Base-by-base conservation (phyloP, 345 rosid genomes). In the Passiflora organensis region DNA sequence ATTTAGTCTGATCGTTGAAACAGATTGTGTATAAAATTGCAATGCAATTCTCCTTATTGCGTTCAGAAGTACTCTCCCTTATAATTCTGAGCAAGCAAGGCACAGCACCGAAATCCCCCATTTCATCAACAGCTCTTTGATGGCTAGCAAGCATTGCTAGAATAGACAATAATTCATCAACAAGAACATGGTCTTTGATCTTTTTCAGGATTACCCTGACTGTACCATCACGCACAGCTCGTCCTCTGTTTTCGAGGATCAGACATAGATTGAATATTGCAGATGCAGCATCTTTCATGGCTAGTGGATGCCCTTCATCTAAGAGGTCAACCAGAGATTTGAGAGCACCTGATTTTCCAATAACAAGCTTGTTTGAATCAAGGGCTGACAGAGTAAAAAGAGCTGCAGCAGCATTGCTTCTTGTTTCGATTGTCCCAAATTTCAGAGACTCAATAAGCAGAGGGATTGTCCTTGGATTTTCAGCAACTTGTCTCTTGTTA, bases 381-480 rank as follows among this genome's bases (percentile, higher is more conserved):
- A 65, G 54, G 32, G 65, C 64, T 23, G 78, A 75, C 22, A 85
- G 68, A 25, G 80, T 48, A 23, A 62, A 63, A 5, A 82, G 71
- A 51, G 89, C 71, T 6, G 80, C 80, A 6, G 89, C 85, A 34
- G 83, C 75, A 69, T 78, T 78, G 34, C 75, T 73, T 43, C 80
- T 79, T 46, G 89, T 62, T 56, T 63, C 72, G 46, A 36, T 48
- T 38, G 77, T 70, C 66, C 78, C 85, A 4, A 49, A 32, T 53
- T 20, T 52, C 53, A 83, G 37, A 24, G 78, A 41, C 25, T 74
- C 79, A 24, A 77, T 53, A 19, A 83, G 80, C 19, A 83, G 13
- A 1, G 80, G 76, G 52, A 83, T 72, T 22, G 58, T 73, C 39
- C 16, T 23, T 18, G 78, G 72, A 47, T 74, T 63, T 43, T 76